These are phyloP conservation scores for Colletotrichum orchidophilum DNA, from an alignment of 2,329 filamentous ascomycete genomes.

Conservation along the genomic window DNA sequence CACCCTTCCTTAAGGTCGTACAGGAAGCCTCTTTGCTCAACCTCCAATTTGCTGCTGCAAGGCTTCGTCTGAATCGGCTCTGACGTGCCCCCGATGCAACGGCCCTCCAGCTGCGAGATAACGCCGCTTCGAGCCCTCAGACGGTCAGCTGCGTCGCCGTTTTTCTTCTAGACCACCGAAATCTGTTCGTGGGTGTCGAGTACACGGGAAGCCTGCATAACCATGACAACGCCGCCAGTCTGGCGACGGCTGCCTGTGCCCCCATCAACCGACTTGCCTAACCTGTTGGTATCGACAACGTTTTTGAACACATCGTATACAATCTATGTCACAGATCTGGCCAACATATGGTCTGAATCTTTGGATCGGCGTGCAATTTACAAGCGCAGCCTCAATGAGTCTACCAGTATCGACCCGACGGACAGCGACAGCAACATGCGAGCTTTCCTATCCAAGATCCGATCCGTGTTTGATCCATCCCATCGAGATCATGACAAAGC, in stretches of 20 bases:
- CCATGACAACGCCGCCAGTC: conserved; percentile 45
- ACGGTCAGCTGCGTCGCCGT: neutral
- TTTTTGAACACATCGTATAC: conserved; percentile 68
- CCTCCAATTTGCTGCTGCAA: neutral
- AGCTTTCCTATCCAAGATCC: conserved; percentile 73
- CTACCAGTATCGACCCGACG: conserved; percentile 78
- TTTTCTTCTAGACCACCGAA: neutral
- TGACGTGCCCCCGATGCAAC: neutral
- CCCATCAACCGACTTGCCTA: conserved; percentile 56
- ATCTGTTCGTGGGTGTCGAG: neutral
- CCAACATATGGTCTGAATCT: conserved; percentile 76
- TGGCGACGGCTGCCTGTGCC: conserved; percentile 60
- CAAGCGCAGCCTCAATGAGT: conserved; percentile 67
- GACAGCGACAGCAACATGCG: conserved; percentile 73
- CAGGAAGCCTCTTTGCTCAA: neutral
- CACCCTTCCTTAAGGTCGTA: neutral
- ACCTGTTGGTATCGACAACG: conserved; percentile 69
- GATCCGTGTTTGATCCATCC: conserved; percentile 59
- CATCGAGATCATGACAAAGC: conserved; percentile 54
- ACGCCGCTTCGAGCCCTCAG: neutral
- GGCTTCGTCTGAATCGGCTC: neutral
- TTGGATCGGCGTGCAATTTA: conserved; percentile 71
- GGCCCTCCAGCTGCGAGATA: neutral
- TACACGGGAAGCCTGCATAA: neutral
- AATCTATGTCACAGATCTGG: conserved; percentile 76